Evolutionary conservation across 331 rosid genomes (phyloP).

Genomic region (Rhamnella rubrinervis): DNA sequence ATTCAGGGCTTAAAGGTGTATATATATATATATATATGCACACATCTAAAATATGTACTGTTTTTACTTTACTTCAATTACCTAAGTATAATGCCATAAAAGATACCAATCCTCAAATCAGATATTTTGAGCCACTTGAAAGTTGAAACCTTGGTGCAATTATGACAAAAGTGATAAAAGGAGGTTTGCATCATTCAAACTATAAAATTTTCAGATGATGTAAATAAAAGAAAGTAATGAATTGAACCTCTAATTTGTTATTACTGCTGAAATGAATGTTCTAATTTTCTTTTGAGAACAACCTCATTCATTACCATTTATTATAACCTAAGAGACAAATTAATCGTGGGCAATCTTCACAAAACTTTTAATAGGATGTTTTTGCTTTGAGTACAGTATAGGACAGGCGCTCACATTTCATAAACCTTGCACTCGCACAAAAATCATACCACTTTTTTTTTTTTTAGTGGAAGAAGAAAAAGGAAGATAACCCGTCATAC

Average conservation of each 20-base stretch:
- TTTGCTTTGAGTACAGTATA: neutral
- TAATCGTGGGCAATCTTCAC: slow-evolving; percentile 6
- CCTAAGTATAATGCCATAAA: too few relatives aligned
- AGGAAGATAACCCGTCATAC: slow-evolving; percentile 4
- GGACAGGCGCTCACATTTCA: slow-evolving; percentile 16
- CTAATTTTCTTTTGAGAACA: neutral
- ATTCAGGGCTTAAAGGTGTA: neutral
- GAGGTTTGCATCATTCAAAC: too few relatives aligned
- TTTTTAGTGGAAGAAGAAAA: slow-evolving; percentile 19
- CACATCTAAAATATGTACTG: neutral
- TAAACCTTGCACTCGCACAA: slow-evolving; percentile 24
- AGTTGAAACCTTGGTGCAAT: neutral
- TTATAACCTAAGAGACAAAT: slow-evolving; percentile 15
- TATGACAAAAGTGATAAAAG: neutral
- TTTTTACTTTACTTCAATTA: neutral
- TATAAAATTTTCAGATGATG: neutral
- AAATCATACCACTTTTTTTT: slow-evolving; percentile 23
- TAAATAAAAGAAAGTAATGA: slow-evolving; percentile 7
- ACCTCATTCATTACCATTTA: slow-evolving; percentile 12
- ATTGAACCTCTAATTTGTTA: neutral
- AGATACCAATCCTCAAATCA: too few relatives aligned
- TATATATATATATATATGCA: neutral
- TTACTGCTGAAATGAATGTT: slow-evolving; percentile 3
- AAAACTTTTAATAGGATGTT: slow-evolving; percentile 13
- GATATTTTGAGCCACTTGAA: neutral